Evolutionary conservation across 495 filamentous ascomycete species (phyloP).

Genomic region (Aspergillus carlsbadensis): DNA sequence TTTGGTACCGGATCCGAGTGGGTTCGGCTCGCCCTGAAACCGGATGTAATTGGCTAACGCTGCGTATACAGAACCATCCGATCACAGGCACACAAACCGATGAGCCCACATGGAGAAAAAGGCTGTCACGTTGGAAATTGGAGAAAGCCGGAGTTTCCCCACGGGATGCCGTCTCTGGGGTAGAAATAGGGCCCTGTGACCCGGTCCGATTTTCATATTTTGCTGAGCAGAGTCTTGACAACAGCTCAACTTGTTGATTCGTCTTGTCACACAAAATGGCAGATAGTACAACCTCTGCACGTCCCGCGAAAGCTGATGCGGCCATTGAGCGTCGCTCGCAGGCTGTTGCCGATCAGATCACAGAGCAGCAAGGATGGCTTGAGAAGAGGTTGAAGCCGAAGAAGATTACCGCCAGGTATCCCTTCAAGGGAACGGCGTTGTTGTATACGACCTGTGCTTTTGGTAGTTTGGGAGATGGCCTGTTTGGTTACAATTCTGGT

Average conservation of each 20-base stretch:
- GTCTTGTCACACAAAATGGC: background rate
- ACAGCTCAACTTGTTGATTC: background rate
- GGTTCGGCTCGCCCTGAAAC: background rate
- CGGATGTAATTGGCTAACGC: background rate
- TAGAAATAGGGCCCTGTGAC: constrained; percentile 2
- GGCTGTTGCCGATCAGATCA: constrained; percentile 17
- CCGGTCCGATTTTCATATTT: no score
- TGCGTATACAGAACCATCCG: background rate
- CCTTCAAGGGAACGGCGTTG: constrained; percentile 23
- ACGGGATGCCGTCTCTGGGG: constrained; percentile 1
- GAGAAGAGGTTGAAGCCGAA: constrained; percentile 29
- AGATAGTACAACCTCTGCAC: background rate
- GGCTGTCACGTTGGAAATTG: background rate
- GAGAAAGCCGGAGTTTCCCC: background rate
- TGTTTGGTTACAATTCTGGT: constrained; percentile 34
- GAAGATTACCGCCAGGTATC: constrained; percentile 26
- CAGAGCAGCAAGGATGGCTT: constrained; percentile 25
- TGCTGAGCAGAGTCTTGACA: no score
- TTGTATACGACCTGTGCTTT: constrained; percentile 31
- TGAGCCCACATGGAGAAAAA: background rate
- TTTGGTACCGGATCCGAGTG: background rate
- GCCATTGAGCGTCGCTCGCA: background rate
- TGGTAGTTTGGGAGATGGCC: constrained; percentile 30
- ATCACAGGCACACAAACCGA: background rate
- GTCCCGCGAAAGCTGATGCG: background rate